Base-by-base conservation (phyloP, 2,329 filamentous ascomycete species). In the Cytospora chrysosperma region DNA sequence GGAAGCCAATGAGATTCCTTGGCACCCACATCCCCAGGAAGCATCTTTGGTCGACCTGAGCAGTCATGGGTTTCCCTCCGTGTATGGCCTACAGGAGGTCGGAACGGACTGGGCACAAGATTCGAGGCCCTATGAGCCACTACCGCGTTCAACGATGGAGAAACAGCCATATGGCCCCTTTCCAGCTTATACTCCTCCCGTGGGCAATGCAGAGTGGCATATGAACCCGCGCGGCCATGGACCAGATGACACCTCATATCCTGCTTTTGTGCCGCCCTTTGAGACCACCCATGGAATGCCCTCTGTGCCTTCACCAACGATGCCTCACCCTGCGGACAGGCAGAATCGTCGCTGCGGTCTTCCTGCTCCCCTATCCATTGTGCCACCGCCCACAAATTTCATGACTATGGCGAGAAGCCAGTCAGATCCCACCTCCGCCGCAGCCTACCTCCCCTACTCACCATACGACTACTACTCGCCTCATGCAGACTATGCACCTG, bases 41-140 rank as follows among this genome's bases (percentile, higher is more conserved):
- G n/a, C n/a, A 47, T 10, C n/a, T 5, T 19, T n/a, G n/a, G 21
- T 24, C 43, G 19, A 47, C 10, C n/a, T 77, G 53, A 69, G 71
- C 71, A 63, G 79, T 3, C 84, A 82, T 63, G 83, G 85, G 68
- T 70, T 85, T 69, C 76, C 82, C 1, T 82, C 76, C 6, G 78
- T 19, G 9, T 47, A 47, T 24, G 43, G 43, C 43, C 3, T 21
- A 13, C 21, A 47, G 8, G 43, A 47, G 2, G 12, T n/a, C 10
- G 43, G 21, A 24, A 47, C 43, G n/a, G 13, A 43, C 9, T 43
- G 40, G 40, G 10, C n/a, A 13, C 43, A 24, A 24, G 73, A 73
- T 24, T 63, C 81, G 40, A 81, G 75, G 50, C 75, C 79, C 1
- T 87, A 86, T 65, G 82, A 87, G 63, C 68, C 78, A 15, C 80